These are phyloP conservation scores for Acidomyces sp. DNA, from an alignment of 495 filamentous ascomycete species.

Conservation along the genomic window DNA sequence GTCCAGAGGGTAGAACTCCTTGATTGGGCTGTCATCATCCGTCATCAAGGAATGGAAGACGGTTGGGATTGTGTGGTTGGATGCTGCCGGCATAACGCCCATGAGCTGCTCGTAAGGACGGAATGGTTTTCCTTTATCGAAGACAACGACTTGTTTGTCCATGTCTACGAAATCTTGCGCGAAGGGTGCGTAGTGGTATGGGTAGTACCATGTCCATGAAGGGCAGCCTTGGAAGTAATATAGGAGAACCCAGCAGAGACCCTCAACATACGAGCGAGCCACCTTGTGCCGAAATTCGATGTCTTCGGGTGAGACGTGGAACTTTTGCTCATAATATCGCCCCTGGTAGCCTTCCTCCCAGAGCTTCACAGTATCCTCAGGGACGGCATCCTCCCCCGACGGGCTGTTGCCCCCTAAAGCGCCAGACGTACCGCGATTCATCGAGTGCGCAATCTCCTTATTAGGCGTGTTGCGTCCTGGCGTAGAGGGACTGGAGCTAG, in stretches of 20 bases:
- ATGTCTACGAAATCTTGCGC: slow-evolving; percentile 89
- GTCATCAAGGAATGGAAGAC: slow-evolving; percentile 84
- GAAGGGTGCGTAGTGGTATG: slow-evolving; percentile 96
- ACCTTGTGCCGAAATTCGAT: slow-evolving; percentile 82
- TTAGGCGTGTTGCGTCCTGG: slow-evolving; percentile 43
- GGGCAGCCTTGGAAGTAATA: slow-evolving; percentile 99
- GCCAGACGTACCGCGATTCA: slow-evolving; percentile 11
- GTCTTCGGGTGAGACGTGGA: slow-evolving; percentile 70
- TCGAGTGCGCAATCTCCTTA: slow-evolving; percentile 22
- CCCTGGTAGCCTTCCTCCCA: slow-evolving; percentile 95
- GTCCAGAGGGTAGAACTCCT: slow-evolving; percentile 94
- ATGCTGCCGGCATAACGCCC: slow-evolving; percentile 89
- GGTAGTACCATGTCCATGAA: slow-evolving; percentile 98
- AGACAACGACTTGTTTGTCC: slow-evolving; percentile 60
- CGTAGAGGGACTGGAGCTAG: slow-evolving; percentile 30
- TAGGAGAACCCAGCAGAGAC: slow-evolving; percentile 89
- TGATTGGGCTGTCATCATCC: slow-evolving; percentile 71
- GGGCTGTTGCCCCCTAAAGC: slow-evolving; percentile 14
- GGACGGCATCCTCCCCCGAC: slow-evolving; percentile 39
- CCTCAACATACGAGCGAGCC: slow-evolving; percentile 85
- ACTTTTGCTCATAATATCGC: slow-evolving; percentile 96
- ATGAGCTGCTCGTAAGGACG: slow-evolving; percentile 95
- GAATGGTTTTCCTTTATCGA: slow-evolving; percentile 78
- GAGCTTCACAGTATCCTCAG: slow-evolving; percentile 69
- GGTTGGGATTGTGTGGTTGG: slow-evolving; percentile 77